phyloP scores from a whole-genome alignment of 768 basidiomycete species.

The Pleurotus salmoneostramineus region DNA sequence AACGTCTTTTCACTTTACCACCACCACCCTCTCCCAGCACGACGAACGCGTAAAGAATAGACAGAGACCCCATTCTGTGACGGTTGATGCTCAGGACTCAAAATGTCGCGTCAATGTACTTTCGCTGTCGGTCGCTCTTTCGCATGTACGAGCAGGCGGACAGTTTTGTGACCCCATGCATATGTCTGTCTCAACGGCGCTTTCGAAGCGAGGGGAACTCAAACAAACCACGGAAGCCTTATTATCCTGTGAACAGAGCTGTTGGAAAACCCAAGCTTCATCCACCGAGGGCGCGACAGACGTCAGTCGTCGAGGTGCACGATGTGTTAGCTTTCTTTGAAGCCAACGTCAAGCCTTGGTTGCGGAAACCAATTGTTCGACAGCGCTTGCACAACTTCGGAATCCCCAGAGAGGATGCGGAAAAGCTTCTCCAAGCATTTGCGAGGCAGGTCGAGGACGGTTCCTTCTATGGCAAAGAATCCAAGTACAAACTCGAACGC shows the following conservation, averaged over 20 bases:
- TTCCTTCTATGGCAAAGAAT: conserved; percentile 20
- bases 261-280: conserved; percentile 1
- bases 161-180: conserved; percentile 8
- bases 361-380: conserved; percentile 21
- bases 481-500: conserved; percentile 36
- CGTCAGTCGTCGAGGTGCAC: conserved; percentile 9
- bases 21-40: background rate
- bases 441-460: conserved; percentile 32
- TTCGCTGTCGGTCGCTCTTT: conserved; percentile 16
- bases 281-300: background rate
- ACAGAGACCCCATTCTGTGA: no score
- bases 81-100: no score
- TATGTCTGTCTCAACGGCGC: background rate
- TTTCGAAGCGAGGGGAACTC: background rate
- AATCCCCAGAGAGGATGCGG: conserved; percentile 33
- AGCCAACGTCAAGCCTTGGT: conserved; percentile 35
- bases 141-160: conserved; percentile 5
- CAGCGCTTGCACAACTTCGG: conserved; percentile 46
- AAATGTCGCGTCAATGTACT: conserved; percentile 12
- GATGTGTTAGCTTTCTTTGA: conserved; percentile 30
- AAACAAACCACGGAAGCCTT: background rate
- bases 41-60: no score
- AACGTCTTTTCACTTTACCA: background rate
- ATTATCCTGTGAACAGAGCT: background rate
- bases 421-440: conserved; percentile 40